Percentiles rank a stretch among this genome's conserved stretches.
Conservation (phyloP, 306 rosid species). For the Vigna mungo region DNA sequence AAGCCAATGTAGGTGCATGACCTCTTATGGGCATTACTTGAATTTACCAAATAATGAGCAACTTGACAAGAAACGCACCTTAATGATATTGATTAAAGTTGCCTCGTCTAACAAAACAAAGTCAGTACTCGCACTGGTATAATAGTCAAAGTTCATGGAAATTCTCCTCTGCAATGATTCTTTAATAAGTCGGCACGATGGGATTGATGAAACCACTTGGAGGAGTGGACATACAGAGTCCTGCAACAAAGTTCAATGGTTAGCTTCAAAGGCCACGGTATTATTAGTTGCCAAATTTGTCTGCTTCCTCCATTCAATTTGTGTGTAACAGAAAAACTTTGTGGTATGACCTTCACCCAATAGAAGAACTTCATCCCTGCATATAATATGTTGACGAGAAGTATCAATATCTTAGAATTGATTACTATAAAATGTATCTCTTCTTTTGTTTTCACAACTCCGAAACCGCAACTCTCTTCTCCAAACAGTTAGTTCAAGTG, state of each 20-base stretch:
- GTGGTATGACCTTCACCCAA: conserved; percentile 90
- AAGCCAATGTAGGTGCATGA: conserved; percentile 3
- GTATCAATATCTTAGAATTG: conserved; percentile 76
- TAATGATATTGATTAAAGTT: conserved; percentile 70
- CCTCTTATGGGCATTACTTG: conserved; percentile 32
- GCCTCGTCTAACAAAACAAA: conserved; percentile 78
- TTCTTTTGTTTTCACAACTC: conserved; percentile 81
- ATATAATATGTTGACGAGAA: conserved; percentile 75
- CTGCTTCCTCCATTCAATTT: conserved; percentile 90
- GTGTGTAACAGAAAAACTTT: conserved; percentile 84
- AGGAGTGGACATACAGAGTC: conserved; percentile 88
- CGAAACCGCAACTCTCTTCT: conserved; percentile 73
- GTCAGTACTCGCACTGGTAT: conserved; percentile 81
- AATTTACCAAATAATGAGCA: conserved; percentile 38
- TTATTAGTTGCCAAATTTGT: conserved; percentile 80
- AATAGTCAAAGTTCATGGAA: conserved; percentile 90
- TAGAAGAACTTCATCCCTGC: conserved; percentile 96
- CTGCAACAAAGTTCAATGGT: conserved; percentile 91
- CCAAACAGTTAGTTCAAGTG: conserved; percentile 66
- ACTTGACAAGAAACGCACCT: conserved; percentile 61
- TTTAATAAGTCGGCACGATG: conserved; percentile 77
- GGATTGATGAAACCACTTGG: conserved; percentile 79
- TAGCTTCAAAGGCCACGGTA: conserved; percentile 64
- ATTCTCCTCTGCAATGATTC: conserved; percentile 82
- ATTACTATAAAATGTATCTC: conserved; percentile 64